Base-by-base conservation (phyloP, 768 basidiomycete genomes). In the Ramaria sp. region DNA sequence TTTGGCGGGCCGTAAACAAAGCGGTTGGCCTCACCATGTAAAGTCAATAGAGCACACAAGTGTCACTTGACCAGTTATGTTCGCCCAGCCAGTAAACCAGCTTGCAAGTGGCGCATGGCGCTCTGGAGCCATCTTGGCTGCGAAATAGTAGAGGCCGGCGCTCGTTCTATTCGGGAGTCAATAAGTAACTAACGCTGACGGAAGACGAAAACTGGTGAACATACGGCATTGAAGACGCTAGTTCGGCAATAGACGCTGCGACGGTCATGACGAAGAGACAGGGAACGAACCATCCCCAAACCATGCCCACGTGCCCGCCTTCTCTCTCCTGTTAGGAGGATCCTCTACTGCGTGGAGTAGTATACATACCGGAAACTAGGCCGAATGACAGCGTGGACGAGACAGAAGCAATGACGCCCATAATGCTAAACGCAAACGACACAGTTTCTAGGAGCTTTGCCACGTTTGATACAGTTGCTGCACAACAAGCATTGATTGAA, bases 261-360 rank as follows among this genome's bases (percentile, higher is more conserved):
- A 86, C 73, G 5, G 75, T 71, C 69, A 81, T 71, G 25, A 86
- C 85, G 57, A 86, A 86, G 44, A 81, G 67, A 59, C 73, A 74
- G 5, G 84, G 85, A 59, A 85, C 82, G 25, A 85, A 67, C 85
- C 84, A 87, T 36, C 84, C 85, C 69, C 80, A 86, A 18, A 85
- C 76, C 75, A 87, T 79, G 15, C 85, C 85, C 22, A 84, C 82
- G 66, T 87, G 84, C 2, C 85, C 85, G 52, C 85, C 85, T 80
- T 49, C 10, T 6, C 0, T 52, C 49, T 15, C 30, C 18, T 38
- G 52, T 50, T 32, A 45, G 25, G 34, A 51, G 3, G 16, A 10
- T 42, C n/a, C 39, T n/a, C 18, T 20, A 2, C 32, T 18, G 36
- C 25, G 25, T 24, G 53, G 28, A 10, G 20, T 37, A 25, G 44